phyloP scores from a whole-genome alignment of 257 asterid species.

The Solanum appendiculatum region DNA sequence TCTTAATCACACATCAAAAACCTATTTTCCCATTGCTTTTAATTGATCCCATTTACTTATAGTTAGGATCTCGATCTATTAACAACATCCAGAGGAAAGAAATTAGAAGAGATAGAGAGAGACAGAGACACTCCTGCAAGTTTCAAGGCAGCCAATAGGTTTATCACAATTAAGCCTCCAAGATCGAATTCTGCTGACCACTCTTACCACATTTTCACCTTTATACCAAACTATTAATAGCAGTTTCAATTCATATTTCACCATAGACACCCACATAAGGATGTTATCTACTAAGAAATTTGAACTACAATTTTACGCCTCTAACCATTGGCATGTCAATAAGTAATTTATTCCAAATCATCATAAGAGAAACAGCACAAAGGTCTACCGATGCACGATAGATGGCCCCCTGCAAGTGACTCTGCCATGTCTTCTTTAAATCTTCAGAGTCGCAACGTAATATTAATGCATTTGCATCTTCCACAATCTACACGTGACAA shows the following conservation, averaged over 20 bases:
- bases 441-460: slow-evolving; percentile 70
- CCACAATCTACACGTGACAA: slow-evolving; percentile 45
- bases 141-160: background rate
- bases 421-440: slow-evolving; percentile 72
- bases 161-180: background rate
- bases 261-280: background rate
- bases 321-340: background rate
- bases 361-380: background rate
- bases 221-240: background rate
- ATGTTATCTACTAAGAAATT: background rate
- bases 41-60: background rate
- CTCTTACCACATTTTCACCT: background rate
- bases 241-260: background rate
- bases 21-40: background rate
- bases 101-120: background rate
- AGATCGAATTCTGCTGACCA: background rate
- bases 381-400: slow-evolving; percentile 80
- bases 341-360: background rate
- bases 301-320: background rate
- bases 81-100: background rate
- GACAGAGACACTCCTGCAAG: background rate
- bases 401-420: slow-evolving; percentile 75
- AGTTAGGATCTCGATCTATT: background rate
- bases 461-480: slow-evolving; percentile 71
- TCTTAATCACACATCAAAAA: background rate